Evolutionary conservation across 148 eudicot species (phyloP).

Genomic region (Bassia scoparia): DNA sequence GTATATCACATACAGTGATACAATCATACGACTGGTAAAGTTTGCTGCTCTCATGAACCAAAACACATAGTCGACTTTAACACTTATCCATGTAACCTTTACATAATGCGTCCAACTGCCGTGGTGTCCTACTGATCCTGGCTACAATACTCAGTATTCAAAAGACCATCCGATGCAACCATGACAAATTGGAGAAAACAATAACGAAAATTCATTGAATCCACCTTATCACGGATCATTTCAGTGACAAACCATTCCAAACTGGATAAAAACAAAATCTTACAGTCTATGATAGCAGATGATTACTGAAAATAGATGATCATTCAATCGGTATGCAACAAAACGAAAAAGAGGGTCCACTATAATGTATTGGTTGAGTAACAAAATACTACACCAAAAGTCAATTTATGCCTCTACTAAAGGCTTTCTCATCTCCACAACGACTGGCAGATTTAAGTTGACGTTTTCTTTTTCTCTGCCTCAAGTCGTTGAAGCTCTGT

Average conservation of each 20-base stretch:
- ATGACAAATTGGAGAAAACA: not conserved
- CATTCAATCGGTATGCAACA: not conserved
- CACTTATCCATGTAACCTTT: too few species aligned
- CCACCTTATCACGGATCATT: not conserved
- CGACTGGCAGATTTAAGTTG: slow-evolving; percentile 16
- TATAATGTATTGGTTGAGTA: not conserved
- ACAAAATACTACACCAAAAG: not conserved
- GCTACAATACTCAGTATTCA: too few species aligned
- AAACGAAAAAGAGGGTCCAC: not conserved
- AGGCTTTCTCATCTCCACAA: not conserved
- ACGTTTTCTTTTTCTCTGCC: slow-evolving; percentile 50
- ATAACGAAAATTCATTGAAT: not conserved
- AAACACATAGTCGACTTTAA: too few species aligned
- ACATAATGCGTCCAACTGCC: too few species aligned
- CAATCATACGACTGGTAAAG: too few species aligned
- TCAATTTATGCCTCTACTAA: slow-evolving; percentile 3
- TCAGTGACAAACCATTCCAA: not conserved
- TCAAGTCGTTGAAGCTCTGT: slow-evolving; percentile 76
- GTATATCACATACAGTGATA: too few species aligned
- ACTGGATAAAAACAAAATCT: not conserved
- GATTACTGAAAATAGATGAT: not conserved
- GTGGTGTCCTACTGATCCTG: too few species aligned
- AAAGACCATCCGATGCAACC: too few species aligned
- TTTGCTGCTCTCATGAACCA: too few species aligned
- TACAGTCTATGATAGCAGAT: not conserved